These are phyloP conservation scores for Aspergillus panamensis DNA, from an alignment of 495 filamentous ascomycete species.

Conservation along the genomic window DNA sequence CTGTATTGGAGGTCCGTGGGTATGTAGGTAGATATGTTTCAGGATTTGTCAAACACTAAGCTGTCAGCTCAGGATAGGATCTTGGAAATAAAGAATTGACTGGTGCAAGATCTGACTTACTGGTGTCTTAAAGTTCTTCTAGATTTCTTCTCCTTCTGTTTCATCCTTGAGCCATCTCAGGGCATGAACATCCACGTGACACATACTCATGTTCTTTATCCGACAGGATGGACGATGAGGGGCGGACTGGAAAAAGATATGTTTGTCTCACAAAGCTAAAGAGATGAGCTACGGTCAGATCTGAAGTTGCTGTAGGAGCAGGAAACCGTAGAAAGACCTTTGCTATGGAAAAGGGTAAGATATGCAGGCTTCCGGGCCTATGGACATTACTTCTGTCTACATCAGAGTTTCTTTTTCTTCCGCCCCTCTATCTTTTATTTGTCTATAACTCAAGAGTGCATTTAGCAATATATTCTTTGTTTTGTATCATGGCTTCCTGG, in stretches of 20 bases:
- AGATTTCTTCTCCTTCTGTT: neutral
- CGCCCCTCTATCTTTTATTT: too few relatives aligned
- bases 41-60: neutral
- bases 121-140: neutral
- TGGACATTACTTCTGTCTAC: too few relatives aligned
- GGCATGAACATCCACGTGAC: constrained; percentile 19
- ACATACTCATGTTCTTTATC: neutral
- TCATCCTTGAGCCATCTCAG: constrained; percentile 1
- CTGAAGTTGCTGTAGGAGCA: neutral
- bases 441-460: too few relatives aligned
- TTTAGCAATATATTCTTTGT: neutral
- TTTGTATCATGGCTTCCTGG: neutral
- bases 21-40: neutral
- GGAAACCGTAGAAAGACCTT: neutral
- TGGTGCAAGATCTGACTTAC: neutral
- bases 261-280: neutral
- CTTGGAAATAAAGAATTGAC: neutral
- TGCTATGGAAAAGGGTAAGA: neutral
- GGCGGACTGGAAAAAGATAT: neutral
- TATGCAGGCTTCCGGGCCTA: neutral
- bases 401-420: neutral
- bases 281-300: neutral
- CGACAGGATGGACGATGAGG: neutral
- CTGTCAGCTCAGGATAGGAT: neutral
- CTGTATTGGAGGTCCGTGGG: neutral